Base-by-base conservation (phyloP, 805 yeast genomes). In the Hanseniaspora singularis region DNA sequence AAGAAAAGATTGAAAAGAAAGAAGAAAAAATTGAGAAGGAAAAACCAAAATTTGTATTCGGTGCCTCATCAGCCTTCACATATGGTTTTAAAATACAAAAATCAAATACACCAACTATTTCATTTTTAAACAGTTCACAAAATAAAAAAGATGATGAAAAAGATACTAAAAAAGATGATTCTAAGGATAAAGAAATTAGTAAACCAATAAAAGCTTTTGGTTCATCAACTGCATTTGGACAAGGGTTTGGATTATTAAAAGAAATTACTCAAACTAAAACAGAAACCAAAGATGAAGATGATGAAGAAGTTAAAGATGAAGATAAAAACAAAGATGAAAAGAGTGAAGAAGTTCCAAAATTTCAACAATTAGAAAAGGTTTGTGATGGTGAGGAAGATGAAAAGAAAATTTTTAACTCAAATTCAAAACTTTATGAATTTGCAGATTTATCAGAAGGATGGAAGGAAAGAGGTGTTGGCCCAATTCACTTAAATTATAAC, bases 391-490 rank as follows among this genome's bases (percentile, higher is more conserved):
- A 92, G 62, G 98, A 92, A 61, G 70, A 76, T 48, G 98, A 92
- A 59, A 68, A 68, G 28, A 74, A 82, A 0, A 58, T 79, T 7
- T 84, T 74, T 60, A 74, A 76, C 37, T 72, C 81, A 32, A 77
- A 81, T 40, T 85, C 94, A 3, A 85, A 88, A 57, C 65, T 92
- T 23, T 92, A 88, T 59, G 82, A 83, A 55, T 66, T 88, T 26
- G 66, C 79, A 0, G 72, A 77, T 31, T 68, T 81, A 3, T 60
- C 72, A 8, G 76, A 72, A 15, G 96, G 96, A 2, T 92, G 98
- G 98, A 92, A 85, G 60, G 98, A 92, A 63, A 76, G 92, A 57
- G 98, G 98, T 20, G 70, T 82, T 34, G 98, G 98, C 2, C 72
- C 76, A 4, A 64, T 92, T n/a, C 95, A 85, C 58, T 72, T 92